Evolutionary conservation across 2,329 filamentous ascomycete species (phyloP), one percentile per base, ranked within the genome.

Genomic region (Aaosphaeria pasadenensis): DNA sequence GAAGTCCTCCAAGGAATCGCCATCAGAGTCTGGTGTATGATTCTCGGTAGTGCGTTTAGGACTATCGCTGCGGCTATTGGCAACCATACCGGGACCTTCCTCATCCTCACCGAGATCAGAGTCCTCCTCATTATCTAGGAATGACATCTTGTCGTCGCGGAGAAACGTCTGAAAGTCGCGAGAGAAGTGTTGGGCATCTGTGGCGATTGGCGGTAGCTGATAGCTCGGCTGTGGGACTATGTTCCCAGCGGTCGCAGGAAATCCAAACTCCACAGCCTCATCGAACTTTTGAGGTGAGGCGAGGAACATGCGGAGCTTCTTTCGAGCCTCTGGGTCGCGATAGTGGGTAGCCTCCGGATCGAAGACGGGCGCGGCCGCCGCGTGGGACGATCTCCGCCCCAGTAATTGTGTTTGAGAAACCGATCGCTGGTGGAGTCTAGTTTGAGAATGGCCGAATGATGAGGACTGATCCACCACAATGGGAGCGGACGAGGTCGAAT

Each of bases 281-380:
- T 97, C 92, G 59, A 97, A 97, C 66, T 95, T 96, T 57, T 95
- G 89, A 1, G 91, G 88, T 1, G 91, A 95, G 6, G 89, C 88
- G 17, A 96, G 81, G 61, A 91, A 96, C 5, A 89, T 84, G 9
- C 91, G 85, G 17, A 97, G 76, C 71, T 95, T 96, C 59, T 89
- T 78, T 32, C 92, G 83, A 36, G 91, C 89, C 65, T 95, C 89
- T 0, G 91, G 90, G 59, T 96, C 91, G 66, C 90, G 89, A 63
- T 96, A 96, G 71, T 96, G 88, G 35, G 88, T 83, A 4, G 89
- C 88, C 32, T 81, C 78, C 4, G 86, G 80, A 59, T 95, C 89
- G 48, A 69, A 65, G n/a, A 63, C 52, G 11, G 65, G 66, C 9
- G 62, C 42, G 7, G 47, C 48, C 5, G 66, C 56, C 31, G 57